Conservation (phyloP, 805 yeast genomes). For the Hanseniaspora lindneri region DNA sequence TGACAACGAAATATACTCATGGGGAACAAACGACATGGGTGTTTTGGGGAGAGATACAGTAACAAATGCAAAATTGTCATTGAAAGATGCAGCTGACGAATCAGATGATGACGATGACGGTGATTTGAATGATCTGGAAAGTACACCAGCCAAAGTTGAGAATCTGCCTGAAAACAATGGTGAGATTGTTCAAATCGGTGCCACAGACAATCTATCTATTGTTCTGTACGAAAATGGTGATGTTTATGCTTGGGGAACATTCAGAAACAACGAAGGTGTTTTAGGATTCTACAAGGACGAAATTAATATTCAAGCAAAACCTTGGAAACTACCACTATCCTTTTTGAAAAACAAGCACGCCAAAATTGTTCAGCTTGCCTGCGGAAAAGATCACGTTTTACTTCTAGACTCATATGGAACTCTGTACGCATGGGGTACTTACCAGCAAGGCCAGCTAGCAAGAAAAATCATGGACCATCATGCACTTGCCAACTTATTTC, state of each 20-base stretch:
- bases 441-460: conserved; percentile 87
- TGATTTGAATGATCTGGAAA: conserved; percentile 75
- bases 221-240: conserved; percentile 70
- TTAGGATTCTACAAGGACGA: conserved; percentile 63
- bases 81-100: conserved; percentile 50
- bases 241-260: conserved; percentile 96
- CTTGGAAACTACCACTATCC: conserved; percentile 40
- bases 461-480: conserved; percentile 64
- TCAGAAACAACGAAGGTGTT: conserved; percentile 84
- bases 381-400: conserved; percentile 85
- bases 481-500: conserved; percentile 11
- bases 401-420: conserved; percentile 75
- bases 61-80: conserved; percentile 47
- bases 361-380: conserved; percentile 69
- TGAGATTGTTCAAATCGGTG: conserved; percentile 68
- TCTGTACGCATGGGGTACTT: conserved; percentile 96
- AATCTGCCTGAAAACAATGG: conserved; percentile 43
- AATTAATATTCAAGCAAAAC: conserved; percentile 51
- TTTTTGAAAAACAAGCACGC: conserved; percentile 36
- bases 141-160: conserved; percentile 74
- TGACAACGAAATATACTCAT: conserved; percentile 78
- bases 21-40: conserved; percentile 94
- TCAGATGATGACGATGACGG: conserved; percentile 65
- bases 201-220: conserved; percentile 85
- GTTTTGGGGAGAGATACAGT: conserved; percentile 77